Conservation (phyloP, 352 stramenopile genomes). For the Paralagenidium karlingii region DNA sequence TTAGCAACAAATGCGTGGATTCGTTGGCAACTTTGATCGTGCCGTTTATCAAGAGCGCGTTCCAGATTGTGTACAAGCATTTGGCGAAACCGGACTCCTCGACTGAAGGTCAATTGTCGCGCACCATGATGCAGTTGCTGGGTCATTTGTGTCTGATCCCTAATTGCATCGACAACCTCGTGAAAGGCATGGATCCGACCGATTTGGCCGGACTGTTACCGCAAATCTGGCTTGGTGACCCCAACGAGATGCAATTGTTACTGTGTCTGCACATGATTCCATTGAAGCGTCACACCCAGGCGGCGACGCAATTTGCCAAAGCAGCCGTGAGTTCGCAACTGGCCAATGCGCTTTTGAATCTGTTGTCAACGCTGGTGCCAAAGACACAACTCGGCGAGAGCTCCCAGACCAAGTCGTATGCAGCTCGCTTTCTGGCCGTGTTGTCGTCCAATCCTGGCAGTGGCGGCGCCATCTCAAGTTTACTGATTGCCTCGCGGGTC, state of each 20-base stretch:
- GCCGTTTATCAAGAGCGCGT: constrained; percentile 75
- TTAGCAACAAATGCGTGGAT: constrained; percentile 72
- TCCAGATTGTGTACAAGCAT: constrained; percentile 78
- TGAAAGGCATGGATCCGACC: constrained; percentile 77
- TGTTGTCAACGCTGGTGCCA: constrained; percentile 65
- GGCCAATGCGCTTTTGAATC: constrained; percentile 62
- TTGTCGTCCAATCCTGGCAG: constrained; percentile 76
- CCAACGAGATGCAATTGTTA: constrained; percentile 70
- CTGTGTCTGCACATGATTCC: constrained; percentile 82
- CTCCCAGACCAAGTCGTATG: constrained; percentile 72
- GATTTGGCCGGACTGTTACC: constrained; percentile 56
- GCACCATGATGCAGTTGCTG: constrained; percentile 67
- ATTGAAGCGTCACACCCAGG: constrained; percentile 76
- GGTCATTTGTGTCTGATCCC: constrained; percentile 79
- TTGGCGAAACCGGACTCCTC: constrained; percentile 62
- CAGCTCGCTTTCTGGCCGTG: constrained; percentile 68
- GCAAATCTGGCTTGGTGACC: constrained; percentile 65
- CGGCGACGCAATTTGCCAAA: constrained; percentile 76
- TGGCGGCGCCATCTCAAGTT: constrained; percentile 64
- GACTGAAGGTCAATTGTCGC: constrained; percentile 66
- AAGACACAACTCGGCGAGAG: constrained; percentile 73
- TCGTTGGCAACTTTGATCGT: constrained; percentile 56
- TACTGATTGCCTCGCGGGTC: constrained; percentile 62
- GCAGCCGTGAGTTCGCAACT: constrained; percentile 65
- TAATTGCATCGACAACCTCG: constrained; percentile 76